Base-by-base conservation (phyloP, 108 stramenopile species). In the Seminavis robusta region DNA sequence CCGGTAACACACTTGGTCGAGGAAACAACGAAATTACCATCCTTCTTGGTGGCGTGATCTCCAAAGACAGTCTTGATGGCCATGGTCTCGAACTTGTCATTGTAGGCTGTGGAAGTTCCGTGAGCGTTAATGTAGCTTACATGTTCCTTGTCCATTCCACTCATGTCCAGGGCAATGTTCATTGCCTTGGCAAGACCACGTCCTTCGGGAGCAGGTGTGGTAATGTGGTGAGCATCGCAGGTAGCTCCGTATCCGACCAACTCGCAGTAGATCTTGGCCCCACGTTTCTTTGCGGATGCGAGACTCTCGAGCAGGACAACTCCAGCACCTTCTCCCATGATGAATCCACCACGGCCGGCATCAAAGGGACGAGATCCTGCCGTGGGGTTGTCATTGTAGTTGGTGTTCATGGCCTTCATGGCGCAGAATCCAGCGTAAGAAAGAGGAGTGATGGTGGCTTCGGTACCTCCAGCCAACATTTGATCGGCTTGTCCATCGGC, bases 321-420 rank as follows among this genome's bases (percentile, higher is more conserved):
- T 32, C 97, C 98, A 2, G 96, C 90, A 30, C 98, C 98, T 76
- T 99, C 98, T 10, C 94, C 98, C 97, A 99, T 98, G 61, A 99
- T 77, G 59, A 99, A 99, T 16, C 98, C 98, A 17, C 83, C 94
- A 15, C 98, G 73, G 51, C 77, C 84, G 29, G 77, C 76, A 78
- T 97, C 97, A 53, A 99, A 99, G 6, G 98, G 98, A 19, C 94
- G 71, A 19, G 89, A 91, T 41, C 93, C 97, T 38, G 49, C 61
- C 36, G 62, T 65, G 4, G 96, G 96, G 34, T 90, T 74, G 41
- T 95, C 91, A 56, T 97, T 95, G 74, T 49, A 95, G 36, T 72
- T 59, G 9, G 90, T 88, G 37, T 76, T 81, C 94, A 95, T 97
- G 7, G 94, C 94, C 73, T 94, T 97, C 92, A 97, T 94, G 55